Base-by-base conservation (phyloP, 305 asterid species). In the Fraxinus sp. region DNA sequence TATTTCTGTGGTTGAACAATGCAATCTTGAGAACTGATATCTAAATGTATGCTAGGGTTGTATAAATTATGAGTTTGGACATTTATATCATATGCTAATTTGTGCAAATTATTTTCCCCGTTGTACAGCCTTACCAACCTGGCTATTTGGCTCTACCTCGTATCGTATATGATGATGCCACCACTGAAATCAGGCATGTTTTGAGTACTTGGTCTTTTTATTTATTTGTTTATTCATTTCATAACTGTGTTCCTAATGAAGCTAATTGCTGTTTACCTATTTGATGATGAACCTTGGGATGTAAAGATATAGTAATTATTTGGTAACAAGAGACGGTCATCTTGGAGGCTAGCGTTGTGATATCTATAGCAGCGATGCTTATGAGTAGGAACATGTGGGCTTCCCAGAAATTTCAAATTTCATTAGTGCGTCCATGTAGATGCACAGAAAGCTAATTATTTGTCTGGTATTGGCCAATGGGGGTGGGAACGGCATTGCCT, bases 101-200 rank as follows among this genome's bases (percentile, higher is more conserved):
- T 72, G 36, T 46, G 44, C 24, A 64, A 64, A 64, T 64, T 0
- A 35, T 52, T 22, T 13, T 84, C 13, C 68, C 30, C 46, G 18
- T 78, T 78, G 72, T 83, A 71, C 90, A 89, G 91, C 66, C 90
- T 83, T 89, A 86, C 78, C 89, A 88, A 70, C 91, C 92, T 35
- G 89, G 90, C 71, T 88, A 89, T 86, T 86, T 89, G 77, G 90
- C 90, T 79, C 92, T 88, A 9, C 89, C 90, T 73, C 86, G 85
- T 37, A 57, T 84, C 26, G 77, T 37, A 3, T 37, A 87, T 62
- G 90, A 88, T 18, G 90, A 88, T 55, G 81, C 87, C 72, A 30
- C 88, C 62, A 88, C 88, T 41, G 92, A 89, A 52, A 86, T 89
- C 62, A 83, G 91, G 92, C 79, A 86, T 9, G 86, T 72, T 72